Conservation (phyloP, 2,329 filamentous ascomycete species). For the Scytalidium sp. region DNA sequence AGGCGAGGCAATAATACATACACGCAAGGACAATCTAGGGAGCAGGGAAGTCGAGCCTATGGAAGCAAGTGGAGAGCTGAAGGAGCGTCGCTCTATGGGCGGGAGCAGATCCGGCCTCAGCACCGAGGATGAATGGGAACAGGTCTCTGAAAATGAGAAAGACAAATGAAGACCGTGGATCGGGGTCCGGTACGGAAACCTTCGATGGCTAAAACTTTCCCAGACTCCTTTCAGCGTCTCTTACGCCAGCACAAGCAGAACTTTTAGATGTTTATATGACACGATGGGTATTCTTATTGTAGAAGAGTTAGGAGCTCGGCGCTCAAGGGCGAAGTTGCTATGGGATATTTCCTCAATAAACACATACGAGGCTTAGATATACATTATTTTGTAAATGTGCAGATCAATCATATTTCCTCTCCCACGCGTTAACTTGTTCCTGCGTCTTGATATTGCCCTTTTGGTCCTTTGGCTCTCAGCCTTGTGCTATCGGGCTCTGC, state of each 20-base stretch:
- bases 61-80: slow-evolving; percentile 22
- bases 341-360: neutral
- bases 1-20: slow-evolving; percentile 51
- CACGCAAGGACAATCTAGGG: slow-evolving; percentile 11
- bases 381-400: neutral
- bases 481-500: neutral
- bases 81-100: slow-evolving; percentile 27
- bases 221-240: neutral
- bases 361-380: neutral
- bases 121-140: slow-evolving; percentile 98
- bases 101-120: slow-evolving; percentile 58
- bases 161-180: slow-evolving; percentile 39
- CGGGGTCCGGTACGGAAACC: too few relatives aligned
- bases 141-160: slow-evolving; percentile 74
- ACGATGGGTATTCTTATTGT: too few relatives aligned
- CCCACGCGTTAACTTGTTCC: too few relatives aligned
- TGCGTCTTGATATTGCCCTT: neutral
- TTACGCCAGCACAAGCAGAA: neutral
- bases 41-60: slow-evolving; percentile 26
- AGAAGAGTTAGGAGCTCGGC: neutral
- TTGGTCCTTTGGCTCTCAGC: neutral
- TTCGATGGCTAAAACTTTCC: too few relatives aligned
- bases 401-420: too few relatives aligned
- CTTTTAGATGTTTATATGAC: neutral
- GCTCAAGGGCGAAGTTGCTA: neutral